Evolutionary conservation across 345 rosid species (phyloP).

Genomic region (Salix brachista): DNA sequence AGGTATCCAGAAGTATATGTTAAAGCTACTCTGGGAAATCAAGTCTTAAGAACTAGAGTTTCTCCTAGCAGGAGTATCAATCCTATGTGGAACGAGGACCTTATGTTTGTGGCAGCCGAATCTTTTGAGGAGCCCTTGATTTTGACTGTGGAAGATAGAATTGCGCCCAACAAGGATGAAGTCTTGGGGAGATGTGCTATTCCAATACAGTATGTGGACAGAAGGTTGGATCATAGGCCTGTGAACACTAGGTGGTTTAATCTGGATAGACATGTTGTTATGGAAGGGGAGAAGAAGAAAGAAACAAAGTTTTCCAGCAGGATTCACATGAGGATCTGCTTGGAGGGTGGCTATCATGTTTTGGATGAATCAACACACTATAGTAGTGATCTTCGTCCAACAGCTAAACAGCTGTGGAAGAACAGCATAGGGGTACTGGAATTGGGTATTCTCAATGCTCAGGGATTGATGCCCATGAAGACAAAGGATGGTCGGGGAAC

Average conservation of each 20-base stretch:
- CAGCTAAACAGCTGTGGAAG: conserved; percentile 79
- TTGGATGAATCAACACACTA: conserved; percentile 91
- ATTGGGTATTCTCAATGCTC: conserved; percentile 78
- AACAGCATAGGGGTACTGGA: conserved; percentile 71
- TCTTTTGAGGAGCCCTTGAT: conserved; percentile 77
- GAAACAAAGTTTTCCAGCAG: conserved; percentile 85
- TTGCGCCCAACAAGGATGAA: conserved; percentile 74
- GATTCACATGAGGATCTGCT: conserved; percentile 52
- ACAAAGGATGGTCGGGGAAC: conserved; percentile 60
- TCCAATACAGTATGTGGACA: conserved; percentile 44
- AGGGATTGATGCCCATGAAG: conserved; percentile 83
- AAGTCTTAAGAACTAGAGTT: conserved; percentile 50
- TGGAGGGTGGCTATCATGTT: conserved; percentile 95
- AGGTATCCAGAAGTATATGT: conserved; percentile 59
- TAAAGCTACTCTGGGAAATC: conserved; percentile 58
- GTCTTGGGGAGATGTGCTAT: conserved; percentile 53
- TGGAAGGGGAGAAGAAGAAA: conserved; percentile 58
- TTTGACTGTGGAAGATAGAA: conserved; percentile 64
- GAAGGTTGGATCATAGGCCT: conserved; percentile 53
- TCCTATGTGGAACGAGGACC: conserved; percentile 80
- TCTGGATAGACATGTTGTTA: conserved; percentile 48
- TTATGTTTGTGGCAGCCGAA: conserved; percentile 90
- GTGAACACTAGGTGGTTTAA: conserved; percentile 74
- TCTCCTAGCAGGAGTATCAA: conserved; percentile 44
- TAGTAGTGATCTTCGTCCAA: conserved; percentile 92